A percentile compares a stretch with the other conserved stretches of the same genome.
These are phyloP conservation scores for Graphiopsis chlorocephala DNA, from an alignment of 2,329 filamentous ascomycete species.

Conservation along the genomic window DNA sequence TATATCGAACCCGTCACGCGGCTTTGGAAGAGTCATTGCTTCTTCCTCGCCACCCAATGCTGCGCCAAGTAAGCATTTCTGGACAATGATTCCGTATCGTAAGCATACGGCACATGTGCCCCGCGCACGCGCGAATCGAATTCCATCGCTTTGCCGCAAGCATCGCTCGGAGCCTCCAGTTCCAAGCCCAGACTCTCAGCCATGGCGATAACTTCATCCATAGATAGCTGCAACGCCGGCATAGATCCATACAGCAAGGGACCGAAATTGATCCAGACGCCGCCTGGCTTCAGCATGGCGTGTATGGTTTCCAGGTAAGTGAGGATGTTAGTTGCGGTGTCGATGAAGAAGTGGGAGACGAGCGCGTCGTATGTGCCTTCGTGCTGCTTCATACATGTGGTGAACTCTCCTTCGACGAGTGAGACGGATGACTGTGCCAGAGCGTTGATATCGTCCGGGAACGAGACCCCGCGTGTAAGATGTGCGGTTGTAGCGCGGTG, in stretches of 20 bases:
- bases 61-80: conserved; percentile 17
- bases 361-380: conserved; percentile 69
- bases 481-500: conserved; percentile 59
- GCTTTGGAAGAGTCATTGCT: neutral
- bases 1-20: neutral
- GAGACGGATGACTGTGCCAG: neutral
- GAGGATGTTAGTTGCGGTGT: conserved; percentile 87
- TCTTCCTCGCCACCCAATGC: conserved; percentile 18
- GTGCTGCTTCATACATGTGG: conserved; percentile 50
- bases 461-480: conserved; percentile 25
- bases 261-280: conserved; percentile 81
- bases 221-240: conserved; percentile 20
- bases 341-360: conserved; percentile 86
- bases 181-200: conserved; percentile 21
- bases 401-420: conserved; percentile 44
- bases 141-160: conserved; percentile 2
- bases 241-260: conserved; percentile 63
- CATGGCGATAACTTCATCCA: conserved; percentile 20
- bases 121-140: neutral
- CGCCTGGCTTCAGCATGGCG: conserved; percentile 71
- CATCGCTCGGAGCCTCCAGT: conserved; percentile 13
- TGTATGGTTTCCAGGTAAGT: conserved; percentile 79
- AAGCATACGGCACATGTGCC: conserved; percentile 16
- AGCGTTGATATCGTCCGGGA: neutral
- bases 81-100: conserved; percentile 9